These are phyloP conservation scores for Cystobasidium pallidum DNA, from an alignment of 1,284 basidiomycete genomes.

Conservation along the genomic window DNA sequence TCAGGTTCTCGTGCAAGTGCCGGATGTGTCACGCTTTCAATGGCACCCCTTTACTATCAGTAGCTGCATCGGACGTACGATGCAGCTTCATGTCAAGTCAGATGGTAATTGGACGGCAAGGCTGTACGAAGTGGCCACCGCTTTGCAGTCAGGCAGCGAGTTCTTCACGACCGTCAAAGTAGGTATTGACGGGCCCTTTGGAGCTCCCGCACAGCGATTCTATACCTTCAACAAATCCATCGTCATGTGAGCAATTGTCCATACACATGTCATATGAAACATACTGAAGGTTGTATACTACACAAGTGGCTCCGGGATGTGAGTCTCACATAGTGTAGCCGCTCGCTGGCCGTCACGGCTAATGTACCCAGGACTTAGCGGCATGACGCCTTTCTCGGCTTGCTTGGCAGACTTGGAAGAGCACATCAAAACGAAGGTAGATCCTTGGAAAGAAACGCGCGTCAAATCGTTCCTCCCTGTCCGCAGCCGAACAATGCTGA, in stretches of 20 bases:
- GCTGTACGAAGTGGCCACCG: conserved; percentile 19
- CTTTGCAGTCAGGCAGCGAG: background rate
- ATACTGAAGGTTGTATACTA: background rate
- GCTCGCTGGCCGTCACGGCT: background rate
- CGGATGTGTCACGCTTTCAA: conserved; percentile 25
- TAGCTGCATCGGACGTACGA: conserved; percentile 15
- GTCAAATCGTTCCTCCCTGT: conserved; percentile 16
- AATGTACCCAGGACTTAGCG: background rate
- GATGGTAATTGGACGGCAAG: conserved; percentile 36
- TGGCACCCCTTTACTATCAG: conserved; percentile 38
- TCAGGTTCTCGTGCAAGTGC: conserved; percentile 39
- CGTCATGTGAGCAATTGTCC: conserved; percentile 1
- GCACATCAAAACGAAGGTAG: conserved; percentile 13
- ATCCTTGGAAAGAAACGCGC: conserved; percentile 35
- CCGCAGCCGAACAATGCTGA: conserved; percentile 1
- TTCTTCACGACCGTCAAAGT: conserved; percentile 19
- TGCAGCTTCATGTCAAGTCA: conserved; percentile 37
- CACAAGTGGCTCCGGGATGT: conserved; percentile 13
- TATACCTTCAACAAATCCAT: conserved; percentile 32
- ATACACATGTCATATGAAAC: background rate
- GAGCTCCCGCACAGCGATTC: conserved; percentile 37
- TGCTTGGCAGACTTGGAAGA: conserved; percentile 32
- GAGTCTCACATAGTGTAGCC: background rate
- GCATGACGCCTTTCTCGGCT: conserved; percentile 37
- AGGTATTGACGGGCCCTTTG: conserved; percentile 37